These are phyloP conservation scores for Metschnikowia picachoensis DNA, from an alignment of 805 yeast species.

Conservation along the genomic window DNA sequence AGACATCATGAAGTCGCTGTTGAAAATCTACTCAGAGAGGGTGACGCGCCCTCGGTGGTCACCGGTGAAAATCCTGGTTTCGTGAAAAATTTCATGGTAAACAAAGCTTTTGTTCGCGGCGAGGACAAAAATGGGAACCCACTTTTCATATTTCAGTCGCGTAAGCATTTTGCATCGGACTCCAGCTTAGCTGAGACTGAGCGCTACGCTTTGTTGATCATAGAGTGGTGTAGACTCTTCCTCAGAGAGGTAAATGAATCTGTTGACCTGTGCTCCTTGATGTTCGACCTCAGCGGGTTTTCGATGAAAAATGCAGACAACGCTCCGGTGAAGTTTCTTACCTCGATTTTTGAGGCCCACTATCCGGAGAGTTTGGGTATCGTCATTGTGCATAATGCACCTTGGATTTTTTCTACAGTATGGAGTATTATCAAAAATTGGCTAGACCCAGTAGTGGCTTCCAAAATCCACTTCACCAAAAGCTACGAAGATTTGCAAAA, in stretches of 20 bases:
- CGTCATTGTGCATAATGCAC: slow-evolving; percentile 86
- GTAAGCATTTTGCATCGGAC: slow-evolving; percentile 54
- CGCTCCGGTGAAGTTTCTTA: slow-evolving; percentile 82
- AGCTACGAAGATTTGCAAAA: slow-evolving; percentile 60
- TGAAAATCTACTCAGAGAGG: slow-evolving; percentile 59
- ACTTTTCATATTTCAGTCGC: slow-evolving; percentile 75
- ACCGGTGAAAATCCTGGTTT: slow-evolving; percentile 40
- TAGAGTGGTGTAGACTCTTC: slow-evolving; percentile 62
- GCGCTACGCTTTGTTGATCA: slow-evolving; percentile 65
- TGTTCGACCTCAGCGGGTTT: slow-evolving; percentile 85
- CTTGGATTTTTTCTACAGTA: slow-evolving; percentile 93
- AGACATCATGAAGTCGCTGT: slow-evolving; percentile 52
- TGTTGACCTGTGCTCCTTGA: slow-evolving; percentile 72
- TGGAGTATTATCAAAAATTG: slow-evolving; percentile 92
- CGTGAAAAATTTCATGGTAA: slow-evolving; percentile 53
- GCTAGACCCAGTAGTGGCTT: slow-evolving; percentile 95
- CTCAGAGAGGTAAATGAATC: slow-evolving; percentile 57
- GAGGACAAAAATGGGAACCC: slow-evolving; percentile 73
- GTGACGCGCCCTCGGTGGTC: slow-evolving; percentile 63
- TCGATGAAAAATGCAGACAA: slow-evolving; percentile 92
- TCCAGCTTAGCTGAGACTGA: slow-evolving; percentile 65
- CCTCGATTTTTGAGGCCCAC: slow-evolving; percentile 89
- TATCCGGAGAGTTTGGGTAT: slow-evolving; percentile 92
- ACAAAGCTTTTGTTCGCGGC: slow-evolving; percentile 75
- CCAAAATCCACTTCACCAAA: slow-evolving; percentile 83